Evolutionary conservation across 768 basidiomycete genomes (phyloP), one percentile per base, ranked within the genome.

Genomic region (Naematelia aurantialba): DNA sequence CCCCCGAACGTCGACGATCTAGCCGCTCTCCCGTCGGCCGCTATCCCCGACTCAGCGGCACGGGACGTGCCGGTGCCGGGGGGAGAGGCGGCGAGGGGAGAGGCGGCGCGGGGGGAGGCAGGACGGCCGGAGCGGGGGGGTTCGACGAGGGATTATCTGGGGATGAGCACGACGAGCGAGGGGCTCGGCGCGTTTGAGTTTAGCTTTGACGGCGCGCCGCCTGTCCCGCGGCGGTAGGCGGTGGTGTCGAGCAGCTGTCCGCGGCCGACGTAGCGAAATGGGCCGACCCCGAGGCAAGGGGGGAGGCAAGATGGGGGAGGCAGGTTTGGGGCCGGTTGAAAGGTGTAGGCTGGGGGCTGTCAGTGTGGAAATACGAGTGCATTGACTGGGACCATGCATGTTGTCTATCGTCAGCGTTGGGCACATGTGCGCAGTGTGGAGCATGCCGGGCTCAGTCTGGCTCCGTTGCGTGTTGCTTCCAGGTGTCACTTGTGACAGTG

Each of bases 141-240:
- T 22, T 30, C 17, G 4, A 50, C 25, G 26, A 27, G 52, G 21
- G 59, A 53, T 14, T 39, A 39, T 39, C 30, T 59, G 51, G 66
- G 62, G 1, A 57, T 69, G 49, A 69, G 67, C 47, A 68, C 61
- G 27, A 59, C 62, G 3, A 63, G 62, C 49, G 69, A 71, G 45
- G 71, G 73, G 10, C 49, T 75, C 31, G 65, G 68, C 3, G 73
- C 58, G 17, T 71, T 75, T 54, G 73, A 75, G 22, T 75, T 70
- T 49, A 52, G 45, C 13, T 64, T 69, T 31, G 64, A 59, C 14
- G 44, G 42, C n/a, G 54, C 49, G n/a, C 61, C 61, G 11, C 61
- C 61, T 57, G 17, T 62, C 4, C 61, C 61, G 51, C 3, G 39
- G 30, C 17, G 47, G 14, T 45, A 46, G 34, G 34, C 34, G 8